These are phyloP conservation scores for Centrapalus pauciflorus DNA, from an alignment of 129 eudicot genomes.

Conservation along the genomic window DNA sequence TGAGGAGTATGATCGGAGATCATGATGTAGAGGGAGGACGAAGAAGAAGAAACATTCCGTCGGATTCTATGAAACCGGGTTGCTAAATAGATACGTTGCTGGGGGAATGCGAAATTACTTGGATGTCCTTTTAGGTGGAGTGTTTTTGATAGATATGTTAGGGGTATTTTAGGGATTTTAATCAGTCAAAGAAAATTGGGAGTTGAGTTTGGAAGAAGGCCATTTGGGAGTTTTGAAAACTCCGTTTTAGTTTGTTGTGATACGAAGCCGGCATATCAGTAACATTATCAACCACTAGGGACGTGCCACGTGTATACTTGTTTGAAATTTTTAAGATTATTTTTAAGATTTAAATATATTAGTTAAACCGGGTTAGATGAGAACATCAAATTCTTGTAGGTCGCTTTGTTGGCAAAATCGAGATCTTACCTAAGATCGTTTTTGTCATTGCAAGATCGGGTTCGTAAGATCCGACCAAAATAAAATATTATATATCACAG, in stretches of 20 bases:
- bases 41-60: conserved; percentile 18
- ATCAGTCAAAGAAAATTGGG: background rate
- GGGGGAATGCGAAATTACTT: conserved; percentile 31
- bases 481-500: no score
- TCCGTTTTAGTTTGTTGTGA: background rate
- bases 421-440: no score
- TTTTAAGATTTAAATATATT: no score
- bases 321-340: background rate
- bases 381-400: no score
- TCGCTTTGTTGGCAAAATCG: no score
- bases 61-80: conserved; percentile 44
- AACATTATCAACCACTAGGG: background rate
- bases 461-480: no score
- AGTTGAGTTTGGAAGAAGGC: conserved; percentile 1
- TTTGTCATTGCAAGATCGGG: no score
- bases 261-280: conserved; percentile 7
- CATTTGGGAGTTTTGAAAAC: background rate
- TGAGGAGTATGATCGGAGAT: conserved; percentile 20
- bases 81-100: conserved; percentile 45
- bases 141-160: background rate
- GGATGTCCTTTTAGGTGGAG: conserved; percentile 16
- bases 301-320: background rate
- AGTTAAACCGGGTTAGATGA: no score
- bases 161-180: conserved; percentile 25
- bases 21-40: background rate